These are phyloP conservation scores for Viola pubescens DNA, from an alignment of 441 rosid genomes.

Conservation along the genomic window DNA sequence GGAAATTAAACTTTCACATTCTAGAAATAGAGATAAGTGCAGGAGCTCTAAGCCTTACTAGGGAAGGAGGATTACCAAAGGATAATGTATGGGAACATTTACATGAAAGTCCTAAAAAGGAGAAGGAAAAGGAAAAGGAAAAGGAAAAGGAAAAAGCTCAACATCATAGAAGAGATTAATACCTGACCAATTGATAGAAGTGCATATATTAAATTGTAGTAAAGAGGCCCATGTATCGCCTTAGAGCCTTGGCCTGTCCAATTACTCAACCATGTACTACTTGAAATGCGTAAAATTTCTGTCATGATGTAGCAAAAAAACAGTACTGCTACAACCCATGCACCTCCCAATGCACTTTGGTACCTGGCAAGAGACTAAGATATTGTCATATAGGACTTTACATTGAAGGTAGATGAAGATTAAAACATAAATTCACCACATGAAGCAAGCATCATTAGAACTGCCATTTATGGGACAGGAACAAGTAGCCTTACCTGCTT, in stretches of 20 bases:
- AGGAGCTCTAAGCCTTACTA: no score
- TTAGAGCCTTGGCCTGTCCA: conserved; percentile 84
- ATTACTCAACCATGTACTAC: conserved; percentile 95
- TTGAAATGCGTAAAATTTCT: conserved; percentile 80
- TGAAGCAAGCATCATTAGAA: not conserved
- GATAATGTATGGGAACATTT: no score
- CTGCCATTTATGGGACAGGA: not conserved
- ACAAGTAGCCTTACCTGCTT: not conserved
- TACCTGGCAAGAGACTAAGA: conserved; percentile 44
- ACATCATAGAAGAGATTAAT: conserved; percentile 12
- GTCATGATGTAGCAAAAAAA: conserved; percentile 64
- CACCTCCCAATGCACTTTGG: conserved; percentile 92
- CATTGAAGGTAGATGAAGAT: not conserved
- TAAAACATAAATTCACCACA: no score
- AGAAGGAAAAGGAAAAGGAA: no score
- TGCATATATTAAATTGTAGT: conserved; percentile 67
- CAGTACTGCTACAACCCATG: conserved; percentile 87
- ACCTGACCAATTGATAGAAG: conserved; percentile 90
- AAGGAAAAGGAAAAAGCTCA: no score
- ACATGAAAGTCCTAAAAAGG: no score
- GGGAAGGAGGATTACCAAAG: no score
- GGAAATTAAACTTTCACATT: no score
- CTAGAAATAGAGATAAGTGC: no score
- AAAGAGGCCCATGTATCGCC: conserved; percentile 53
- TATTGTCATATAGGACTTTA: not conserved